Evolutionary conservation across 2,329 filamentous ascomycete genomes (phyloP), one percentile per base, ranked within the genome.

Genomic region (Alternaria alternata): DNA sequence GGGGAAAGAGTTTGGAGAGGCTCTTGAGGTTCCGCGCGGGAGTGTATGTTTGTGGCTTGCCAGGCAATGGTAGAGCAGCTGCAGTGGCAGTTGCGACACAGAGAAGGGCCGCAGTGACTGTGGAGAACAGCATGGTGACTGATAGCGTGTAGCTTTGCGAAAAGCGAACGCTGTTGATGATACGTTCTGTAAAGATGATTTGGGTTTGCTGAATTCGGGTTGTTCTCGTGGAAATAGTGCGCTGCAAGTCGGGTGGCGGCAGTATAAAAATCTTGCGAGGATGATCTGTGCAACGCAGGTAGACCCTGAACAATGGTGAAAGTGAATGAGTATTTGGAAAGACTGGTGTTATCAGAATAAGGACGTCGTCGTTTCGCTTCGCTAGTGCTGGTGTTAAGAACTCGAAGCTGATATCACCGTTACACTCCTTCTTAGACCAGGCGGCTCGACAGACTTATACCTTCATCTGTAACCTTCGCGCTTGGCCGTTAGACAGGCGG

Each of bases 401-500:
- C 41, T 63, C 54, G 65, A 57, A 57, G 63, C 64, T 64, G 57
- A 57, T 71, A 62, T 64, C 54, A 24, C 30, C 59, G 59, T 57
- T 55, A 11, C 42, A 66, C 57, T 57, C 59, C 57, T 44, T 68
- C 34, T 38, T 63, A 52, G 47, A 47, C 48, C 63, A 57, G 70
- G 68, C 65, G 64, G 59, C 57, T 66, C 12, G 61, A 65, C 62
- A 62, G 61, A 65, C 69, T 74, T 73, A 76, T 76, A 76, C 66
- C 51, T 65, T 64, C 66, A 60, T 47, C 51, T 55, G 54, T 52
- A 54, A 59, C 69, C 65, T 67, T 69, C 26, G 68, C 64, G 53
- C 57, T 57, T 58, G 51, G 62, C 66, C 63, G 73, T 74, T 74
- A 62, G 59, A 69, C 69, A 65, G 69, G 72, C 70, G 61, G 67